Evolutionary conservation across 2,329 filamentous ascomycete species (phyloP).

Genomic region (Alternaria tenuissima): DNA sequence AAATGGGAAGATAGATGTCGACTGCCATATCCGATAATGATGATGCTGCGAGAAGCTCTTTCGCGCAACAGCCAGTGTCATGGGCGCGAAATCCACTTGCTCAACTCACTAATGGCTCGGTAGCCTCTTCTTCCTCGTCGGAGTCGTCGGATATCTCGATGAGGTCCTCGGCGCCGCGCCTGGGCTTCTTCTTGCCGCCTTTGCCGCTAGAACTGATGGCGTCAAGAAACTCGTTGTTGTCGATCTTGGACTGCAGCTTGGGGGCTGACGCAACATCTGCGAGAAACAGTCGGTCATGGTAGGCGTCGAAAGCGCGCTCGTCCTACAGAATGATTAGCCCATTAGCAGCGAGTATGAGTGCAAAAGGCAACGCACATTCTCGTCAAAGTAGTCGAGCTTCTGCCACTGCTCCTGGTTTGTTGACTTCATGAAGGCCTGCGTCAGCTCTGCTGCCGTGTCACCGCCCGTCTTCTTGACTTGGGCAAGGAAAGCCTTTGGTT

Average conservation of each 20-base stretch:
- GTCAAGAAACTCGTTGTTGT: constrained; percentile 68
- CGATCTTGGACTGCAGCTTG: constrained; percentile 63
- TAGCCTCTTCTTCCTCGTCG: constrained; percentile 31
- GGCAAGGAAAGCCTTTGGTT: constrained; percentile 83
- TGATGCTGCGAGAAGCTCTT: constrained; percentile 2
- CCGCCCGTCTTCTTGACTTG: constrained; percentile 80
- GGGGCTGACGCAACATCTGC: constrained; percentile 53
- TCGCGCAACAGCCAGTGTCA: constrained; percentile 5
- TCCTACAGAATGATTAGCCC: constrained; percentile 49
- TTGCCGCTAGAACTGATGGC: constrained; percentile 64
- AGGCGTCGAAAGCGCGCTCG: constrained; percentile 76
- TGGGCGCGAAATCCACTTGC: constrained; percentile 7
- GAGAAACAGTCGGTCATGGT: constrained; percentile 75
- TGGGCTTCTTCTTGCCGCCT: constrained; percentile 51
- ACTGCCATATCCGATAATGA: neutral
- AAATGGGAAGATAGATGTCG: neutral
- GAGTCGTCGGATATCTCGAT: constrained; percentile 47
- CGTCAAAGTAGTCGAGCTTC: constrained; percentile 79
- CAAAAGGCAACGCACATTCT: constrained; percentile 64
- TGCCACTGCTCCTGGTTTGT: constrained; percentile 88
- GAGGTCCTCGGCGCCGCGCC: constrained; percentile 32
- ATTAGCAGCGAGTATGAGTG: constrained; percentile 9
- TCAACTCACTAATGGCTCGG: constrained; percentile 14
- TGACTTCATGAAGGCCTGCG: constrained; percentile 76
- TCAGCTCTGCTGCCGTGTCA: constrained; percentile 72